Evolutionary conservation across 2,329 filamentous ascomycete genomes (phyloP).

Genomic region (Dissoconium aciculare): DNA sequence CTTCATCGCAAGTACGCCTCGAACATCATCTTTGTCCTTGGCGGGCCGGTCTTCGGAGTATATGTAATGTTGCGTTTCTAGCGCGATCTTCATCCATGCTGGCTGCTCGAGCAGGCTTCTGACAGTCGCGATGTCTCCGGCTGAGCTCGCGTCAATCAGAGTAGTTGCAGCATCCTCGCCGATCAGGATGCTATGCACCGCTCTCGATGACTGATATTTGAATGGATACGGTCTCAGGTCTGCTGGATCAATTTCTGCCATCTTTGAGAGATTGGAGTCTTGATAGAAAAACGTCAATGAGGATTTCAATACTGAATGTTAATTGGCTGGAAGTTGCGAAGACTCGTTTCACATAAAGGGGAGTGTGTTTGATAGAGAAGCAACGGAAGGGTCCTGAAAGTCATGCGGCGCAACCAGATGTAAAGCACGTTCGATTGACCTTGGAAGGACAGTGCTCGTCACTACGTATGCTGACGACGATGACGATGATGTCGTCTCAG

Average conservation of each 20-base stretch:
- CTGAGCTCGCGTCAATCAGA: not conserved
- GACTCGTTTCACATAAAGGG: too few species aligned
- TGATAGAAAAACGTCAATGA: too few species aligned
- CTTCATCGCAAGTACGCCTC: not conserved
- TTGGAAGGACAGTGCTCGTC: too few species aligned
- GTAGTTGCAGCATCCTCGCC: not conserved
- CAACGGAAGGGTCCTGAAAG: too few species aligned
- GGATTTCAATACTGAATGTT: too few species aligned
- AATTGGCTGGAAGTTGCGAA: too few species aligned
- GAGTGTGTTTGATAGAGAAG: too few species aligned
- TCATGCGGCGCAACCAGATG: too few species aligned
- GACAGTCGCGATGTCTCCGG: not conserved
- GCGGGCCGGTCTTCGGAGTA: not conserved
- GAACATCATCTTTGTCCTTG: not conserved
- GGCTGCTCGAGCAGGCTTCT: not conserved
- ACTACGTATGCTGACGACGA: too few species aligned
- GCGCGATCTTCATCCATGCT: not conserved
- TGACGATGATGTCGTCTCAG: too few species aligned
- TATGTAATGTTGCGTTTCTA: not conserved
- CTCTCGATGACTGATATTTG: slow-evolving; percentile 1
- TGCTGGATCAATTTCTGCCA: slow-evolving; percentile 1
- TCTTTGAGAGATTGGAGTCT: not conserved
- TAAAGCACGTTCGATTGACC: too few species aligned
- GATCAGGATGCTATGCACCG: not conserved
- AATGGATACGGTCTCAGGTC: not conserved